phyloP scores from a whole-genome alignment of 495 filamentous ascomycete species.

The Aspergillus diversus region DNA sequence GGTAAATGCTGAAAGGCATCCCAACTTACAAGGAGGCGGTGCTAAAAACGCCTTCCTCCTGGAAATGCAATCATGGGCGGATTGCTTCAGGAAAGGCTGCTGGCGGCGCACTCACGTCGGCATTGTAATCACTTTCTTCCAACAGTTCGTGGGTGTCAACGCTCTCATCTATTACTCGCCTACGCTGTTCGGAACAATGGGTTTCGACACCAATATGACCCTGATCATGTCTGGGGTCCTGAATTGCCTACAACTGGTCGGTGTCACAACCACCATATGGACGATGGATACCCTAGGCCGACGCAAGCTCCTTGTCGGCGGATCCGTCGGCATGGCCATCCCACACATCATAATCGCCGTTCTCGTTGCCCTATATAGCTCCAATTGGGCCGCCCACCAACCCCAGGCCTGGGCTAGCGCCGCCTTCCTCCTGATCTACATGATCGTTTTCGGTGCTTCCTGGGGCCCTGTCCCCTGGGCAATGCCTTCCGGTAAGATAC shows the following conservation, averaged over 20 bases:
- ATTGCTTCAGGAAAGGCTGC: slow-evolving; percentile 40
- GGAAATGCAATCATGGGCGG: slow-evolving; percentile 50
- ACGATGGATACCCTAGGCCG: slow-evolving; percentile 70
- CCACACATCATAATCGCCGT: slow-evolving; percentile 53
- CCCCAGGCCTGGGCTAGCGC: slow-evolving; percentile 51
- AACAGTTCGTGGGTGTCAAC: slow-evolving; percentile 58
- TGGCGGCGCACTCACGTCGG: slow-evolving; percentile 45
- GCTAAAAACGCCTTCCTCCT: slow-evolving; percentile 50
- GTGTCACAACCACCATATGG: slow-evolving; percentile 63
- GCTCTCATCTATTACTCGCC: slow-evolving; percentile 54
- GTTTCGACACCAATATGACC: slow-evolving; percentile 45
- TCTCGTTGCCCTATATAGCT: slow-evolving; percentile 46
- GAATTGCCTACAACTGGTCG: slow-evolving; percentile 55
- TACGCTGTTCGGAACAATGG: slow-evolving; percentile 55
- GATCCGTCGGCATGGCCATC: slow-evolving; percentile 66
- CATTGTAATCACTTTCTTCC: slow-evolving; percentile 54
- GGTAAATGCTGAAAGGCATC: slow-evolving; percentile 48
- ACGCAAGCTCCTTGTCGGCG: slow-evolving; percentile 68
- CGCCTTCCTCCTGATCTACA: slow-evolving; percentile 52
- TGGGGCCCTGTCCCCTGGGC: slow-evolving; percentile 55
- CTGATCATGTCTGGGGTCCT: slow-evolving; percentile 57
- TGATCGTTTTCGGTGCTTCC: slow-evolving; percentile 73
- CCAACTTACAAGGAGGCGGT: slow-evolving; percentile 41
- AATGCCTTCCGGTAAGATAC: slow-evolving; percentile 39
- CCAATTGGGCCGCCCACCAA: slow-evolving; percentile 47